Evolutionary conservation across 257 asterid species (phyloP), one percentile per base, ranked within the genome.

Genomic region (Primulina huaijiensis): DNA sequence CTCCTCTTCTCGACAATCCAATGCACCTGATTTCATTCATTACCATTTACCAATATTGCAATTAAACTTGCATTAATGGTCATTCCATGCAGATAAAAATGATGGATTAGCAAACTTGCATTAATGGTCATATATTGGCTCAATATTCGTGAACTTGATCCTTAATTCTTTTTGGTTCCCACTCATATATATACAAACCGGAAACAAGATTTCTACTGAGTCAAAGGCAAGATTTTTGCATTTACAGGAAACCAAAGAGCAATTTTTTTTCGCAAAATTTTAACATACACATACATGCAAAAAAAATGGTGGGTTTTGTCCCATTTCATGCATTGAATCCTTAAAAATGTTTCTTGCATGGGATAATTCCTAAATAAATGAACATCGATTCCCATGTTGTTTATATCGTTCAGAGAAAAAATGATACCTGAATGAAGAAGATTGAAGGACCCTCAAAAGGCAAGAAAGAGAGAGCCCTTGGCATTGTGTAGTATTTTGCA

Each of bases 361-460:
- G 2, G 1, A 38, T 38, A 9, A 38, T 34, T 34, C 2, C 9
- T 34, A 7, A 7, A 34, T 4, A 38, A 9, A 38, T 0, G 2
- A 9, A 8, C 14, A 38, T 38, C 4, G 14, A 38, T 38, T 72
- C 60, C 58, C 38, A 43, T 53, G 5, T 46, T 53, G 4, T 46
- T n/a, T 25, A 11, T 31, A 46, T 31, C 35, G 16, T 52, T 2
- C 23, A 21, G 58, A 60, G 62, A 69, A 58, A 65, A 34, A 6
- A 70, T 6, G 64, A 61, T 76, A 72, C 81, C 82, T 82, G 74
- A 75, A 63, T 43, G 73, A 62, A 69, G 73, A 78, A 61, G 70
- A 62, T 71, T 65, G 83, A 66, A 62, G 72, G 77, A 67, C 65
- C 73, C 78, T 62, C 79, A 65, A 71, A 23, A 72, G 69, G 68